Percentiles rank a stretch among this genome's conserved stretches.
Evolutionary conservation across 2,329 filamentous ascomycete genomes (phyloP).

Genomic region (Claviceps quebecensis): DNA sequence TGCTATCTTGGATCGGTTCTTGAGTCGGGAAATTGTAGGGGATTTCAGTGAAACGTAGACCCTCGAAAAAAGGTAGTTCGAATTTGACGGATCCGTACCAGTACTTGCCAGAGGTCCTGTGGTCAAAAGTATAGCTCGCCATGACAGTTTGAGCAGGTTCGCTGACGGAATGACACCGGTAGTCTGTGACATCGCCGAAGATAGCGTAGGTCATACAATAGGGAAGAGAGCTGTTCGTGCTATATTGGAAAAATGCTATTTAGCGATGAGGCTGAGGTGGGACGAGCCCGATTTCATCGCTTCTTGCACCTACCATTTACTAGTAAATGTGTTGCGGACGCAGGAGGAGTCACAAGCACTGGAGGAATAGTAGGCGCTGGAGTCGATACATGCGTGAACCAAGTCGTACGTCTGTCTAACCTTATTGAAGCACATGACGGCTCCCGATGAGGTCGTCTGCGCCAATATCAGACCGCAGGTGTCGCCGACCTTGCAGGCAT

Average conservation of each 20-base stretch:
- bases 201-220: slow-evolving; percentile 34
- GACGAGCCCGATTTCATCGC: neutral
- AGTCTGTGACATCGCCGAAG: slow-evolving; percentile 27
- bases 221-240: slow-evolving; percentile 19
- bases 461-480: slow-evolving; percentile 28
- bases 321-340: slow-evolving; percentile 23
- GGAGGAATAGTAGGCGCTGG: slow-evolving; percentile 17
- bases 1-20: neutral
- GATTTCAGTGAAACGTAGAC: neutral
- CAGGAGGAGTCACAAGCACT: slow-evolving; percentile 28
- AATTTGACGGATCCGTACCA: neutral
- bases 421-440: slow-evolving; percentile 26
- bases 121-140: slow-evolving; percentile 23
- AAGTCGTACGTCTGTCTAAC: slow-evolving; percentile 16
- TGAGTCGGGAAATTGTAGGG: neutral
- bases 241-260: slow-evolving; percentile 10
- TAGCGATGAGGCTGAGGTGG: neutral
- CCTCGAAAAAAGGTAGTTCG: neutral
- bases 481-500: slow-evolving; percentile 22
- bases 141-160: slow-evolving; percentile 20
- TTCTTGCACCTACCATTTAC: slow-evolving; percentile 28
- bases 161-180: slow-evolving; percentile 25
- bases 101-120: slow-evolving; percentile 13
- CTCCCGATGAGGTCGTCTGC: slow-evolving; percentile 16
- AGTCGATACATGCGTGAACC: slow-evolving; percentile 26